Percentiles rank a stretch among this genome's conserved stretches.
Conservation (phyloP, 495 filamentous ascomycete species). For the Penicillium paxilli region DNA sequence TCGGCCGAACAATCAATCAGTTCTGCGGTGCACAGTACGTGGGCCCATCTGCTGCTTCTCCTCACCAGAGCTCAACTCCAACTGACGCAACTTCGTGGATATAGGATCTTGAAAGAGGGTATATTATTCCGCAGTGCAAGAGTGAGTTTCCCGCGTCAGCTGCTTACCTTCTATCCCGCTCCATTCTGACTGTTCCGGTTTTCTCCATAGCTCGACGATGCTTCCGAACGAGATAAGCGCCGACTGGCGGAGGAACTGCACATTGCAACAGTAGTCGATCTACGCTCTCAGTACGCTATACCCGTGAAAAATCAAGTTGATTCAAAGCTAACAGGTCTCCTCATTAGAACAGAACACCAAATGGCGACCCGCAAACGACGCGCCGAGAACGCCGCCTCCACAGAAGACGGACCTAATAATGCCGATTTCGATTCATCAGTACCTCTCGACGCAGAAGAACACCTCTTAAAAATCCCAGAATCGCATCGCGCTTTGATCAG, state of each 20-base stretch:
- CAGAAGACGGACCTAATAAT: constrained; percentile 3
- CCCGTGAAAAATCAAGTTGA: too few species aligned
- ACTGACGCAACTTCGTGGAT: constrained; percentile 8
- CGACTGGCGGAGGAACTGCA: constrained; percentile 60
- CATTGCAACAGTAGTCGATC: constrained; percentile 72
- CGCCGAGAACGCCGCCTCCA: constrained; percentile 27
- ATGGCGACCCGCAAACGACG: constrained; percentile 67
- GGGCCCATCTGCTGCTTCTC: neutral
- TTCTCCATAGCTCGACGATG: constrained; percentile 57
- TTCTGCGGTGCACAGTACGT: constrained; percentile 54
- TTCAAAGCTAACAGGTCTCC: too few species aligned
- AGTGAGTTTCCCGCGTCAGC: constrained; percentile 53
- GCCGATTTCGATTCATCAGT: constrained; percentile 31
- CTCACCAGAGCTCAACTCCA: constrained; percentile 2
- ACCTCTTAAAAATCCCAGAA: constrained; percentile 56
- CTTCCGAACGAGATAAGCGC: constrained; percentile 61
- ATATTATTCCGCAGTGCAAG: constrained; percentile 72
- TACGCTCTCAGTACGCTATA: constrained; percentile 65
- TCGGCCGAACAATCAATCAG: constrained; percentile 70
- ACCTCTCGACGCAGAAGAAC: constrained; percentile 41
- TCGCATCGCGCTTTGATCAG: constrained; percentile 62
- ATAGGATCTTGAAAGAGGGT: constrained; percentile 66
- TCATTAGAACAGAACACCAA: constrained; percentile 67
- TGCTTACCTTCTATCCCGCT: neutral
- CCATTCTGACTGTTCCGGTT: neutral